Conservation (phyloP, 2,329 filamentous ascomycete genomes). For the Scopulariopsis brevicaulis region DNA sequence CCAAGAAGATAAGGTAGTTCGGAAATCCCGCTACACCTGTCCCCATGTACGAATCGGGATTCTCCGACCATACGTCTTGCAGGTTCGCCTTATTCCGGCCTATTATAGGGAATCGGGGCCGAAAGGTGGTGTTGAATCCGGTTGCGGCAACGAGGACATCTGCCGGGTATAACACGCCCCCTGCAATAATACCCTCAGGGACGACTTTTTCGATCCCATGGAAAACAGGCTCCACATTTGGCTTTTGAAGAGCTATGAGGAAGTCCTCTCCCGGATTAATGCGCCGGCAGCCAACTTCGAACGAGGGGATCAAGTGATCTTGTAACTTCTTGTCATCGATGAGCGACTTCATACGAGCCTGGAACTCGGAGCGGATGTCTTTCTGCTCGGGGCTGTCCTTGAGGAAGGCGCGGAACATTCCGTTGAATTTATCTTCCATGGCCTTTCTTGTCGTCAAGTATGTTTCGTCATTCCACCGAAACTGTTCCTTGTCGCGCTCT, state of each 20-base stretch:
- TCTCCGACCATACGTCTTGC: background rate
- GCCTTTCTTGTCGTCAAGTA: background rate
- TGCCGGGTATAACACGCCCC: slow-evolving; percentile 10
- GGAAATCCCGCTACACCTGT: background rate
- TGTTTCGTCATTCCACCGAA: background rate
- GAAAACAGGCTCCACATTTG: slow-evolving; percentile 26
- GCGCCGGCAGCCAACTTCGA: slow-evolving; percentile 6
- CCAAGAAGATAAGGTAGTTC: slow-evolving; percentile 10
- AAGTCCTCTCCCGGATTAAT: slow-evolving; percentile 26
- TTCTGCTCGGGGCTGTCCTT: background rate
- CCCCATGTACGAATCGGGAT: background rate
- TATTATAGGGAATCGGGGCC: slow-evolving; percentile 12
- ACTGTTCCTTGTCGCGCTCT: background rate
- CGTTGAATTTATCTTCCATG: background rate
- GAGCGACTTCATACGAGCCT: slow-evolving; percentile 25
- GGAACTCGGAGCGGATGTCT: slow-evolving; percentile 12
- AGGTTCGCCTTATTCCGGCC: slow-evolving; percentile 5
- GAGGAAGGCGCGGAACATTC: background rate
- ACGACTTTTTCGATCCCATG: slow-evolving; percentile 14
- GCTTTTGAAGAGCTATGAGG: slow-evolving; percentile 24
- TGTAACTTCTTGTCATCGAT: slow-evolving; percentile 13
- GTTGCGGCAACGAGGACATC: slow-evolving; percentile 21
- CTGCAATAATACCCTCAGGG: slow-evolving; percentile 12
- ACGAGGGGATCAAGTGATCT: background rate
- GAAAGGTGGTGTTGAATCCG: slow-evolving; percentile 11